A percentile compares a stretch with the other conserved stretches of the same genome.
phyloP scores from a whole-genome alignment of 176 grass and related monocot genomes.

The Avena atlantica region DNA sequence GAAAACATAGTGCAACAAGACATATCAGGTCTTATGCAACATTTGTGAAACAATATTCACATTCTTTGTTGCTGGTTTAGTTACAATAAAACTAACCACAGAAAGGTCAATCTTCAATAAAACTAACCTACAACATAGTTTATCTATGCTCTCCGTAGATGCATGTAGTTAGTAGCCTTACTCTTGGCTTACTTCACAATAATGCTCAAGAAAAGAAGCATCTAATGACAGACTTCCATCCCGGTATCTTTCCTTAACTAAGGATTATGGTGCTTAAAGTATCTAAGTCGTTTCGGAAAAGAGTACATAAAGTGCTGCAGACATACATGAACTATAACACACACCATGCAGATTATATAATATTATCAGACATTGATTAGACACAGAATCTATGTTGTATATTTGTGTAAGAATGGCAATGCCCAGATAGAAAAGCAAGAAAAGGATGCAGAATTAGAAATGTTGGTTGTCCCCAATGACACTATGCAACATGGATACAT shows the following conservation, averaged over 20 bases:
- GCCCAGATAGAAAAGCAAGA: slow-evolving; percentile 16
- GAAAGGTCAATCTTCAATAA: slow-evolving; percentile 36
- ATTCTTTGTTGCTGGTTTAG: neutral
- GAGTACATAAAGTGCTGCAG: neutral
- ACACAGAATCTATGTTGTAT: neutral
- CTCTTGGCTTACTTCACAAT: slow-evolving; percentile 25
- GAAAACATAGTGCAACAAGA: slow-evolving; percentile 2
- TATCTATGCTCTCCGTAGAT: neutral
- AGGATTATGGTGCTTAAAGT: neutral
- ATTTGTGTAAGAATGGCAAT: slow-evolving; percentile 9
- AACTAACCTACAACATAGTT: slow-evolving; percentile 15
- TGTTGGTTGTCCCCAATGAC: neutral
- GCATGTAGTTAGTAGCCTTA: slow-evolving; percentile 1
- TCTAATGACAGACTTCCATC: slow-evolving; percentile 4
- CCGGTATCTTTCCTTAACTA: neutral
- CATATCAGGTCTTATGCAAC: slow-evolving; percentile 17
- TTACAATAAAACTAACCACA: slow-evolving; percentile 6
- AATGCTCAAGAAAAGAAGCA: slow-evolving; percentile 19
- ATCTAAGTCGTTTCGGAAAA: too few relatives aligned
- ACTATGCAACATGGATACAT: neutral
- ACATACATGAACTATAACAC: slow-evolving; percentile 19
- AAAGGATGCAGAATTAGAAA: slow-evolving; percentile 1
- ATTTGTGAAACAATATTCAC: neutral
- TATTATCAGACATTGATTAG: slow-evolving; percentile 3
- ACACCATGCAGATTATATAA: slow-evolving; percentile 10